Base-by-base conservation (phyloP, 1,284 basidiomycete species). In the Cerrena zonata region DNA sequence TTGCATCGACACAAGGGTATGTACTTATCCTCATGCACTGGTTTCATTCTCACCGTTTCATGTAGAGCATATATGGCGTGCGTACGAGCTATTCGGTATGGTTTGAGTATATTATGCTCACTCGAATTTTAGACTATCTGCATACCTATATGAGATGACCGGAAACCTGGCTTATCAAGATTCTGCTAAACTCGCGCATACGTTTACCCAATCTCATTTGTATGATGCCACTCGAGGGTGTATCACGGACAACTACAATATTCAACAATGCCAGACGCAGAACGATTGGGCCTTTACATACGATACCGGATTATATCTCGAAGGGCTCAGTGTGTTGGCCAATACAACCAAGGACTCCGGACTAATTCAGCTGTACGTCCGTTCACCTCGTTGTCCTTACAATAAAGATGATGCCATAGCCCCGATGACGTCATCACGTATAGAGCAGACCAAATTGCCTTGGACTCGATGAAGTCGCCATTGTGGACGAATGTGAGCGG, bases 301-400 rank as follows among this genome's bases (percentile, higher is more conserved):
- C 42, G 41, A 51, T 27, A 21, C 44, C 22, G 50, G 50, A 11
- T 44, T 51, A n/a, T 37, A 40, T 37, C 43, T 52, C 26, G 47
- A 52, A 22, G 51, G 47, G 12, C 47, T 52, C 34, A 49, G 47
- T 40, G 47, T 52, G 18, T 52, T 30, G 15, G 47, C 47, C 3
- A 49, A 49, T 37, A 27, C 43, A 18, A 52, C 47, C n/a, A 36
- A 22, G n/a, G 44, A 45, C 42, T 11, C 39, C n/a, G 25, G 10
- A 7, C 40, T 34, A 45, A 40, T 12, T n/a, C 12, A 46, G 11
- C 46, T 47, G 50, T 51, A 41, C 12, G 50, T 47, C 30, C n/a
- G n/a, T n/a, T n/a, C n/a, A n/a, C n/a, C n/a, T n/a, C n/a, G n/a
- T n/a, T n/a, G n/a, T n/a, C n/a, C n/a, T n/a, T n/a, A n/a, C n/a